Base-by-base conservation (phyloP, 495 filamentous ascomycete species). In the Xylaria cubensis region DNA sequence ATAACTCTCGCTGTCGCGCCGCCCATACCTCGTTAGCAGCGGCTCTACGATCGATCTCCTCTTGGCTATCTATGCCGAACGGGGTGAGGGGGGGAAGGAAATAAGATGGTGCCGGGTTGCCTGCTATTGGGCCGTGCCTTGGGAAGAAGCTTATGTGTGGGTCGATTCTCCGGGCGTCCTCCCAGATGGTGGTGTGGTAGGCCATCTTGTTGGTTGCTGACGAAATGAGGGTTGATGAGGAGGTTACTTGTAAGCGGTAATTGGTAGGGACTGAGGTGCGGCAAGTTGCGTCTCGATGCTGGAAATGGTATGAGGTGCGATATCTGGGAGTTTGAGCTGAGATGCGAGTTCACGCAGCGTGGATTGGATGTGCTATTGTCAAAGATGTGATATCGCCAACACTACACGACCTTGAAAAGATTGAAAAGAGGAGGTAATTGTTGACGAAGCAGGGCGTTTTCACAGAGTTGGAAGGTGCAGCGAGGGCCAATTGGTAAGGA, bases 181-280 rank as follows among this genome's bases (percentile, higher is more conserved):
- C 21, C 1, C 1, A 29, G 8, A 61, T 64, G 4, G 70, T 41
- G 34, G 39, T 63, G 63, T 42, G 21, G 56, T 67, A 59, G 36
- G 41, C 24, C 68, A 63, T 74, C 3, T 19, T 59, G 51, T 36
- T 61, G 51, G n/a, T 36, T 36, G 58, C 1, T 59, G 26, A 29
- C n/a, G 29, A 34, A 15, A 59, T 59, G 55, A 58, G 55, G 32
- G 2, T 59, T 36, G 19, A 17, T 15, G 15, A 12, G 24, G 15
- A 12, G 24, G 24, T 61, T 24, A 4, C 58, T 39, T 5, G 32
- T 36, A 5, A n/a, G 9, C 26, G 55, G 15, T 32, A 7, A 3
- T 39, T 61, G 6, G 24, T 29, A 15, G 32, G 2, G 34, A 61
- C 19, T 61, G 32, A 41, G 34, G 39, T 39, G 32, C 19, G 6